Evolutionary conservation across 495 filamentous ascomycete genomes (phyloP), one percentile per base, ranked within the genome.

Genomic region (Lophium mytilinum): DNA sequence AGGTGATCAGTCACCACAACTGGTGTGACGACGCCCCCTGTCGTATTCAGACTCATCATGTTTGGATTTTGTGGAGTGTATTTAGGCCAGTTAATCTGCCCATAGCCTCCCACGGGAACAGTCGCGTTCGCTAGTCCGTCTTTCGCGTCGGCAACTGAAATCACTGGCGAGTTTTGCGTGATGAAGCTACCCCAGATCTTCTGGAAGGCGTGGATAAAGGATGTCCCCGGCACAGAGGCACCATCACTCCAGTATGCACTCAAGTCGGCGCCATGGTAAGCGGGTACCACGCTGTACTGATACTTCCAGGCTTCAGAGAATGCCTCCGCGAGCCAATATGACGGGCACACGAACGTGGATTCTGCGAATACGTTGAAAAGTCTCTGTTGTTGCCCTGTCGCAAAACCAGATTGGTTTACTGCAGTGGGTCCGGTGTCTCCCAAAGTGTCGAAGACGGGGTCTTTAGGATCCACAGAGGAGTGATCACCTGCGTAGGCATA

Each of bases 181-280:
- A 67, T 62, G 57, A 67, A 67, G 14, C 30, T 58, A n/a, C 61
- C 61, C 61, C 61, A 64, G 19, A 67, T 56, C 37, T 54, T 56
- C 37, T 59, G 57, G 39, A 67, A 64, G 3, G 61, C 64, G 50
- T 55, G 50, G 10, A 51, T 63, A 46, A 64, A 64, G 18, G 12
- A 50, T 11, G 17, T 54, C 9, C 61, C 61, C 12, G 63, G 63
- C 0, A 52, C 45, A 1, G 17, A 7, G 7, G 55, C 18, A 12
- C 41, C 43, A 12, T 52, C 52, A 17, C 54, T 53, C 60, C 60
- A 61, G 43, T 55, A 57, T 12, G 64, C 64, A 4, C 33, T 53
- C 15, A 66, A 57, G 45, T 66, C 64, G n/a, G 19, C 53, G 9
- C 64, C 64, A 46, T 66, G 64, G 51, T 64, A 61, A 10, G 61